phyloP scores from a whole-genome alignment of 192 early-diverging fungal species.

The Spinellus fusiger region DNA sequence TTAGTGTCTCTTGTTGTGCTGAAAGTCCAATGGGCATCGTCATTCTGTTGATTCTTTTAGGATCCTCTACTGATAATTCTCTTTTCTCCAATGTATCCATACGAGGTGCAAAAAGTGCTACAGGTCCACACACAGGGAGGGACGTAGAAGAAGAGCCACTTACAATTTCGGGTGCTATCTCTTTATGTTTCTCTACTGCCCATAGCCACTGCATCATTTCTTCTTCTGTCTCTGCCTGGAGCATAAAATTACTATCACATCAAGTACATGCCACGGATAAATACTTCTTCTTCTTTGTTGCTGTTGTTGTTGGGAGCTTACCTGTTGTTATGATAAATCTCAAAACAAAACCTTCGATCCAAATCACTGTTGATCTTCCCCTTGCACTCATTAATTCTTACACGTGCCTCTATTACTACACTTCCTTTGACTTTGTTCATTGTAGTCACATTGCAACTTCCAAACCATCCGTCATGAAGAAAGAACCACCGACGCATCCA shows the following conservation, averaged over 20 bases:
- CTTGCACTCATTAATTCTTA: conserved; percentile 51
- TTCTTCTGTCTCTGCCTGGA: conserved; percentile 66
- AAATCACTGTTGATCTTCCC: conserved; percentile 41
- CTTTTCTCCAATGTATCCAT: too few relatives aligned
- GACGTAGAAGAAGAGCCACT: too few relatives aligned
- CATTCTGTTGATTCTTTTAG: not conserved
- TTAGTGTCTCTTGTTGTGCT: too few relatives aligned
- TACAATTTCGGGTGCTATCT: not conserved
- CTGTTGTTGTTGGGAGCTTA: conserved; percentile 19
- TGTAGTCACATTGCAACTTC: conserved; percentile 37
- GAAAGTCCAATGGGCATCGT: too few relatives aligned
- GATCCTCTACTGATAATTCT: too few relatives aligned
- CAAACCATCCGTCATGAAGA: conserved; percentile 54
- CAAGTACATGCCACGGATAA: not conserved
- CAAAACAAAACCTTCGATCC: conserved; percentile 70
- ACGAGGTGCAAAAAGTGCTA: too few relatives aligned
- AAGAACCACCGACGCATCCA: conserved; percentile 61
- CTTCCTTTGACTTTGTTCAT: conserved; percentile 29
- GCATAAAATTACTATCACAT: conserved; percentile 33
- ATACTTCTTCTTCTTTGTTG: not conserved
- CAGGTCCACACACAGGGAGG: too few relatives aligned
- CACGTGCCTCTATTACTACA: conserved; percentile 36
- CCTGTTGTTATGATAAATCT: conserved; percentile 58
- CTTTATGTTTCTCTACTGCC: conserved; percentile 9
- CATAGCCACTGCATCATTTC: conserved; percentile 62